Percentiles rank a stretch among this genome's conserved stretches.
Conservation (phyloP, 1,284 basidiomycete species). For the Schizopora paradoxa region DNA sequence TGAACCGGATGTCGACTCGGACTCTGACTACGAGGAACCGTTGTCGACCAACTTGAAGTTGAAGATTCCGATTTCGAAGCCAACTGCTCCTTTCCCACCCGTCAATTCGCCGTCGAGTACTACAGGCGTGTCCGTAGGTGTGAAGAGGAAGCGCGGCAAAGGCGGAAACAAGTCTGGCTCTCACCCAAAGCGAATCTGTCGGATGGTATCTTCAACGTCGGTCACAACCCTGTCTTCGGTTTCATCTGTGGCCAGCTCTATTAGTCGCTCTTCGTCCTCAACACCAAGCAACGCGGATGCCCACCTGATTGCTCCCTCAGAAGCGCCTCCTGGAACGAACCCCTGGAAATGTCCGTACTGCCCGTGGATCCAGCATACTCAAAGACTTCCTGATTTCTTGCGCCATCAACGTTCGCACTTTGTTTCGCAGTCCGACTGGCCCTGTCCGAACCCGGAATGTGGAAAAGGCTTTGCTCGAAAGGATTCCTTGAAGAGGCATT, state of each 20-base stretch:
- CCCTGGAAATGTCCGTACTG: constrained; percentile 19
- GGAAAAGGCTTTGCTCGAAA: constrained; percentile 18
- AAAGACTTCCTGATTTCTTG: constrained; percentile 18
- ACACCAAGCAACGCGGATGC: constrained; percentile 5
- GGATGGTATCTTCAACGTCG: constrained; percentile 10
- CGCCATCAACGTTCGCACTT: constrained; percentile 19
- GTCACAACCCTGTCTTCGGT: constrained; percentile 14
- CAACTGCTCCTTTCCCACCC: too few species aligned
- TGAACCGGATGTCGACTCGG: constrained; percentile 1
- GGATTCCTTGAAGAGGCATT: constrained; percentile 18
- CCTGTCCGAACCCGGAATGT: constrained; percentile 17
- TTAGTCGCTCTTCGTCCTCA: constrained; percentile 7
- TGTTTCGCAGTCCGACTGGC: constrained; percentile 18
- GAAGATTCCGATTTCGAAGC: too few species aligned
- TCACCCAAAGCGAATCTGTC: constrained; percentile 8
- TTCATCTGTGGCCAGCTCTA: constrained; percentile 6
- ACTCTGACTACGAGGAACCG: constrained; percentile 9
- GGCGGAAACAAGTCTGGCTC: constrained; percentile 1
- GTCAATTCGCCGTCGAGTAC: background rate
- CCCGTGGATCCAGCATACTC: constrained; percentile 18
- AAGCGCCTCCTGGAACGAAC: too few species aligned
- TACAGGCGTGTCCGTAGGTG: background rate
- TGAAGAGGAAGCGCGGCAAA: constrained; percentile 15
- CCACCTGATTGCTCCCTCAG: too few species aligned
- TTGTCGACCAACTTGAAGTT: background rate